Conservation (phyloP, 169 alveolate species). For the Cystoisospora suis region DNA sequence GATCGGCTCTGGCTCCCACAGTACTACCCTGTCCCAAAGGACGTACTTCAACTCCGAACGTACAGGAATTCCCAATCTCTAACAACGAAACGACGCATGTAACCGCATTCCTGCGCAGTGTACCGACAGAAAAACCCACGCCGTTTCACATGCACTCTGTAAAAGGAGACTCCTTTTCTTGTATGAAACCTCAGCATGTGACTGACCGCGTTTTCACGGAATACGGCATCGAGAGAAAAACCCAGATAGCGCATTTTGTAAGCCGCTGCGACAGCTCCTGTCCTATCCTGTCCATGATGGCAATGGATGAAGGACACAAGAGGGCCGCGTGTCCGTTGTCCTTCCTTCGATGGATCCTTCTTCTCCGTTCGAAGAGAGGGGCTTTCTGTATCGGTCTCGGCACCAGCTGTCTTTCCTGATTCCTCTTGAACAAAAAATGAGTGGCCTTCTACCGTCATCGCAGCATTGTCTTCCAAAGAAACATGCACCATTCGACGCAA, state of each 20-base stretch:
- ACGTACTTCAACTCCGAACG: too few relatives aligned
- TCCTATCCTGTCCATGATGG: constrained; percentile 44
- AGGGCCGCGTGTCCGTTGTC: not conserved
- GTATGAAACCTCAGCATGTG: not conserved
- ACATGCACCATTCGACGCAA: not conserved
- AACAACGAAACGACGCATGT: too few relatives aligned
- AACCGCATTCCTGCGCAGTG: too few relatives aligned
- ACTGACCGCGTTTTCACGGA: not conserved
- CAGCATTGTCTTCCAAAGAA: not conserved
- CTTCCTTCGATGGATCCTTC: not conserved
- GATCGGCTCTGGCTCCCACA: too few relatives aligned
- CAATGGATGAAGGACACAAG: constrained; percentile 30
- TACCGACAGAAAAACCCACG: too few relatives aligned
- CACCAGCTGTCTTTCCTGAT: not conserved
- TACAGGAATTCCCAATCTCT: too few relatives aligned
- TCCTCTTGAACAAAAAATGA: not conserved
- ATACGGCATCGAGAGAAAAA: constrained; percentile 26
- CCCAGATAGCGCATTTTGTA: constrained; percentile 41
- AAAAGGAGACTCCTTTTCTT: not conserved
- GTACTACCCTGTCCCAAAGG: too few relatives aligned
- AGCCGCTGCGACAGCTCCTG: constrained; percentile 23
- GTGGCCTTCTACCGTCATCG: not conserved
- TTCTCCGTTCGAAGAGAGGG: not conserved
- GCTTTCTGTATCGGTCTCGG: not conserved
- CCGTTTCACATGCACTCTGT: too few relatives aligned